Conservation (phyloP, 371 early-diverging fungal species). For the Mortierella sp. region DNA sequence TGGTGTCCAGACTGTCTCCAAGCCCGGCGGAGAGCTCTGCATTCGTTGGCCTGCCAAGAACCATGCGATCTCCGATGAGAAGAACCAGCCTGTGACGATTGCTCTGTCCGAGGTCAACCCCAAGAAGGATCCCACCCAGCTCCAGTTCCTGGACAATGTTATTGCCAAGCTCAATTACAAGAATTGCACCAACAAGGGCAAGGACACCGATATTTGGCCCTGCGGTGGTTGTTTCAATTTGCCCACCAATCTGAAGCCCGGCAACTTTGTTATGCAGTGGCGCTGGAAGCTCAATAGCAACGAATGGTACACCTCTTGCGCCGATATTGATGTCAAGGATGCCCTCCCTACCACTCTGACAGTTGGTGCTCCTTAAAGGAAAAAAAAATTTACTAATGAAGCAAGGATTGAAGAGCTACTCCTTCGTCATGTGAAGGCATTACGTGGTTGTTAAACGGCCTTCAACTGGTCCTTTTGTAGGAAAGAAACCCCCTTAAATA, state of each 20-base stretch:
- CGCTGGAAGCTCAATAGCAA: constrained; percentile 25
- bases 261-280: constrained; percentile 24
- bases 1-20: constrained; percentile 34
- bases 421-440: too few species aligned
- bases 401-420: too few species aligned
- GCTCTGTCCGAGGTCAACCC: constrained; percentile 29
- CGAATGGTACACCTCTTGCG: constrained; percentile 29
- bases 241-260: constrained; percentile 19
- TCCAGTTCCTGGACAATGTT: constrained; percentile 16
- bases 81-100: constrained; percentile 13
- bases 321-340: too few species aligned
- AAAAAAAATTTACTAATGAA: too few species aligned
- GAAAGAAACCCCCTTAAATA: too few species aligned
- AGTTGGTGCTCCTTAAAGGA: too few species aligned
- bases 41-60: constrained; percentile 40
- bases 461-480: too few species aligned
- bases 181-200: constrained; percentile 34
- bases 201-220: constrained; percentile 10
- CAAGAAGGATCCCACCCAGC: constrained; percentile 19
- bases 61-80: constrained; percentile 22
- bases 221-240: constrained; percentile 32
- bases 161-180: constrained; percentile 20
- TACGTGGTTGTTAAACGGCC: too few species aligned
- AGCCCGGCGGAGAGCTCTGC: constrained; percentile 31
- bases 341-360: too few species aligned